These are phyloP conservation scores for Desmodesmus armatus DNA, from an alignment of 139 green algal species.

Conservation along the genomic window DNA sequence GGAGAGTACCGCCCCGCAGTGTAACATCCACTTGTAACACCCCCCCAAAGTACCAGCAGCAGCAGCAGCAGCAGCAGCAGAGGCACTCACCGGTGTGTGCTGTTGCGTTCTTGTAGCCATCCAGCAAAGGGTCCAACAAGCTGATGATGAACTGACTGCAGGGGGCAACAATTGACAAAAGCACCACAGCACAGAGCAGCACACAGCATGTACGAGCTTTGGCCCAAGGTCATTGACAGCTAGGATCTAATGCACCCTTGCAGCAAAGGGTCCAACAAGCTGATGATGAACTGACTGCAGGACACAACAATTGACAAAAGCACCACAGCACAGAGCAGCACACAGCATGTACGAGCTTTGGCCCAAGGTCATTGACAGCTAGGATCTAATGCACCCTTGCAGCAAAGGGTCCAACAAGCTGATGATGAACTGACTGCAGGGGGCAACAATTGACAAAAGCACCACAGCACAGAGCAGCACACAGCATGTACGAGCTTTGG, in stretches of 20 bases:
- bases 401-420: constrained; percentile 84
- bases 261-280: constrained; percentile 84
- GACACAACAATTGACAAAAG: background rate
- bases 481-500: too few species aligned
- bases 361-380: too few species aligned
- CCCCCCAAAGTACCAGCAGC: background rate
- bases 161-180: background rate
- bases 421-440: constrained; percentile 65
- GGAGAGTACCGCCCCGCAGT: too few species aligned
- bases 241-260: constrained; percentile 77
- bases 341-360: background rate
- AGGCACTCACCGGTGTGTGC: background rate
- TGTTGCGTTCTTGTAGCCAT: constrained; percentile 66
- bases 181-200: constrained; percentile 9
- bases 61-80: background rate
- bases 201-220: background rate
- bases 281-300: constrained; percentile 65
- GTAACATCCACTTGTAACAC: too few species aligned
- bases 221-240: too few species aligned
- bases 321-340: constrained; percentile 4
- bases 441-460: background rate
- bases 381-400: constrained; percentile 74
- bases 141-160: constrained; percentile 65
- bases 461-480: background rate
- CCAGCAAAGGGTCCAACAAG: constrained; percentile 84